phyloP scores from a whole-genome alignment of 129 eudicot genomes.

The Arctium minus region DNA sequence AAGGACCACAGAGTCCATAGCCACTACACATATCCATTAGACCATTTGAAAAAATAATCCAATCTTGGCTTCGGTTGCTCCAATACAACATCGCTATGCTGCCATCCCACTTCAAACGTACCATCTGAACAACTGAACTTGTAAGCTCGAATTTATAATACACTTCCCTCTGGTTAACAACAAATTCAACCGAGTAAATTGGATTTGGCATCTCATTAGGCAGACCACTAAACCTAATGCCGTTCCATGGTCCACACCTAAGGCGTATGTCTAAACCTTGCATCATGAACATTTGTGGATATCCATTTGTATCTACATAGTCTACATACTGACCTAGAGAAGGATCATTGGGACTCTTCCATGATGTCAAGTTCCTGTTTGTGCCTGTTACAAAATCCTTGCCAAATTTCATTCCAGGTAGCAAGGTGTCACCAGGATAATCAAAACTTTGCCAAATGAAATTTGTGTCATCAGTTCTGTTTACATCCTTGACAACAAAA shows the following conservation, averaged over 20 bases:
- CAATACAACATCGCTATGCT: background rate
- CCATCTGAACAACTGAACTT: background rate
- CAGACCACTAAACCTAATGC: constrained; percentile 27
- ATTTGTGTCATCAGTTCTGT: background rate
- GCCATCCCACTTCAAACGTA: background rate
- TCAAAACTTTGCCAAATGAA: constrained; percentile 16
- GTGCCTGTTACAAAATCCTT: background rate
- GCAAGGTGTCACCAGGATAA: background rate
- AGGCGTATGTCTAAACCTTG: background rate
- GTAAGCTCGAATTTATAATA: background rate
- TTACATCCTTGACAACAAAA: constrained; percentile 7
- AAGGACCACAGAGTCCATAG: constrained; percentile 26
- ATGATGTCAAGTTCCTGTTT: constrained; percentile 12
- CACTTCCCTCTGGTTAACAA: constrained; percentile 12
- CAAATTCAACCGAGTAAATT: background rate
- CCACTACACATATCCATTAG: constrained; percentile 3
- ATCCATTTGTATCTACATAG: constrained; percentile 7
- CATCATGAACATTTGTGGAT: constrained; percentile 11
- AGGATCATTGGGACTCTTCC: constrained; percentile 23
- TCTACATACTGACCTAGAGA: background rate
- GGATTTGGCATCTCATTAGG: constrained; percentile 4
- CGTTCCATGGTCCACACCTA: constrained; percentile 42
- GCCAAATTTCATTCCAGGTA: constrained; percentile 10
- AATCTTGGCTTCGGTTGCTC: constrained; percentile 4
- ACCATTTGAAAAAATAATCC: background rate